Conservation (phyloP, 106 monocot species). For the Allium sativum region DNA sequence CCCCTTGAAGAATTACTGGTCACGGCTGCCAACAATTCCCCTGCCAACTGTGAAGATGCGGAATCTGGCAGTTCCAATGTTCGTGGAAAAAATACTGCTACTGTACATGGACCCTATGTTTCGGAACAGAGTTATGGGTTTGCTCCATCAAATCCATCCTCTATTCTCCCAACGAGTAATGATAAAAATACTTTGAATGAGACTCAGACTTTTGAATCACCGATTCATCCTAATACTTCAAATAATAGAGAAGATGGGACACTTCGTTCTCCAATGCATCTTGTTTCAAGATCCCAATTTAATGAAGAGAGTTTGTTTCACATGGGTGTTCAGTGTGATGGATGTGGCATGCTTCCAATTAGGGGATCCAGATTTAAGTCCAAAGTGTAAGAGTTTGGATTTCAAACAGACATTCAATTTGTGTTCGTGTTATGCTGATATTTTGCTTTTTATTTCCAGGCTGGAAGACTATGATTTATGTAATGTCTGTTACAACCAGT, state of each 20-base stretch:
- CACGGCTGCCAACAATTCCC: background rate
- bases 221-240: background rate
- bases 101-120: too few relatives aligned
- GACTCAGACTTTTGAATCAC: background rate
- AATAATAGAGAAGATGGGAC: background rate
- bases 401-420: background rate
- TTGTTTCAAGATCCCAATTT: slow-evolving; percentile 3
- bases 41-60: background rate
- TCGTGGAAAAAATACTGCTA: slow-evolving; percentile 8
- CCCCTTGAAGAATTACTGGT: slow-evolving; percentile 16
- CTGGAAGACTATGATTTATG: slow-evolving; percentile 72
- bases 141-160: background rate
- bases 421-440: background rate
- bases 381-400: slow-evolving; percentile 41
- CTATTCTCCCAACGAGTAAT: background rate
- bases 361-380: slow-evolving; percentile 75
- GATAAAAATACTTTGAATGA: background rate
- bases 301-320: slow-evolving; percentile 31
- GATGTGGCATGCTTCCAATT: slow-evolving; percentile 83
- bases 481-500: slow-evolving; percentile 30
- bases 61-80: background rate
- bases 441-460: slow-evolving; percentile 14
- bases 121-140: background rate
- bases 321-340: slow-evolving; percentile 62
- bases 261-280: background rate